Evolutionary conservation across 768 basidiomycete genomes (phyloP), one percentile per base, ranked within the genome.

Genomic region (Leccinum incarnatum): DNA sequence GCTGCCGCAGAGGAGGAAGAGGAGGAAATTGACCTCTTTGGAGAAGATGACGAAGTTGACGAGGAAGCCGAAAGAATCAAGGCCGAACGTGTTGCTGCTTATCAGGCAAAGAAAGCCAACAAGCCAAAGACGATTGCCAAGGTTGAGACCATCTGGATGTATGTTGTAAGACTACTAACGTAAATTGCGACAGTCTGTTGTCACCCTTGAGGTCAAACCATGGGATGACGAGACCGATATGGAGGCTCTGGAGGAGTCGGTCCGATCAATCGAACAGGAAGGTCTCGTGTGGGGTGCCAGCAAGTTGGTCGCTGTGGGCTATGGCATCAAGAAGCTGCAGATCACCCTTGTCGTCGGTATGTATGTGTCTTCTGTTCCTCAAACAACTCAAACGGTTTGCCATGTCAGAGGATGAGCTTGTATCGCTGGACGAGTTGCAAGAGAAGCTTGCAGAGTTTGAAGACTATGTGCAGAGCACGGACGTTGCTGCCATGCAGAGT

Each of bases 181-280:
- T 57, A 11, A 51, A 57, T 36, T 15, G n/a, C n/a, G 15, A 59
- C 74, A 98, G 94, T 98, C 97, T 65, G 87, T 99, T 61, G 97
- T 99, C 53, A 99, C 96, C 50, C 78, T 98, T 66, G 96, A 98
- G 66, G 95, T 99, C 62, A 99, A 99, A 78, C 95, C 96, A 42
- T 97, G 95, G 96, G 96, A 98, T 74, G 96, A 98, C 72, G 95
- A 97, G 80, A 99, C 97, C 53, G 93, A 98, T 76, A 95, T 99
- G 95, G 82, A 71, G 47, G 90, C 79, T 53, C 81, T 98, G 66
- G 96, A 98, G 76, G 75, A 79, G 15, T 69, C 82, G 45, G 96
- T 98, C 55, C 87, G 97, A 60, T 86, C 92, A 21, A 86, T 98
- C 67, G 83, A 91, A 75, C 78, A 84, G 78, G 88, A 90, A 42